A percentile compares a stretch with the other conserved stretches of the same genome.
These are phyloP conservation scores for Picea abies DNA, from an alignment of 83 land plant species.

Conservation along the genomic window DNA sequence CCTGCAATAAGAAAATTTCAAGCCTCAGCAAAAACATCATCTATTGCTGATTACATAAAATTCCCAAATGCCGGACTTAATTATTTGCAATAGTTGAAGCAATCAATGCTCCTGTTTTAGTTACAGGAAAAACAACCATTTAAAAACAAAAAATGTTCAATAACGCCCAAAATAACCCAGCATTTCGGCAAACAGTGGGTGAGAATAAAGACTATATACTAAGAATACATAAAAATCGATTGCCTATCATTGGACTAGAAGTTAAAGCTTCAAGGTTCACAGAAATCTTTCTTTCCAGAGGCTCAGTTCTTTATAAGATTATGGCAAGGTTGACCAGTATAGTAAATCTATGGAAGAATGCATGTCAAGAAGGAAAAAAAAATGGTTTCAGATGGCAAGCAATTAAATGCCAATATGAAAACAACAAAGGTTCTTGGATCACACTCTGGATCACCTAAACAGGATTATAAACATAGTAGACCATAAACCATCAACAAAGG, in stretches of 20 bases:
- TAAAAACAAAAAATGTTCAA: not conserved
- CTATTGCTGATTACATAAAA: not conserved
- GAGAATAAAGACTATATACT: not conserved
- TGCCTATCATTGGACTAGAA: not conserved
- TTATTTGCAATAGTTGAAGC: not conserved
- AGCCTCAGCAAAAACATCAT: constrained; percentile 1
- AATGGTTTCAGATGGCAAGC: not conserved
- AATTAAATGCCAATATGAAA: not conserved
- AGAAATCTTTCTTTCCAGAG: not conserved
- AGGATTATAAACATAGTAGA: too few species aligned
- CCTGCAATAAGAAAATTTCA: constrained; percentile 38
- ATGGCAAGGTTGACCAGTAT: not conserved
- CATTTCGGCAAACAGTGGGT: not conserved
- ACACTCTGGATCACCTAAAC: too few species aligned
- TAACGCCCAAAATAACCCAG: not conserved
- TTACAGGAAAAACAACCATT: not conserved
- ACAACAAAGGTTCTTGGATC: not conserved
- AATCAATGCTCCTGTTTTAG: not conserved
- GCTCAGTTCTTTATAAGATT: not conserved
- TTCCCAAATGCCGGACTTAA: not conserved
- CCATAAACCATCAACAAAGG: too few species aligned
- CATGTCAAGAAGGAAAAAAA: not conserved
- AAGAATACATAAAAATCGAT: not conserved
- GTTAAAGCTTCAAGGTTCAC: not conserved
- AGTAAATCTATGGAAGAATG: not conserved